Base-by-base conservation (phyloP, 2,329 filamentous ascomycete species). In the Claviceps maximensis region DNA sequence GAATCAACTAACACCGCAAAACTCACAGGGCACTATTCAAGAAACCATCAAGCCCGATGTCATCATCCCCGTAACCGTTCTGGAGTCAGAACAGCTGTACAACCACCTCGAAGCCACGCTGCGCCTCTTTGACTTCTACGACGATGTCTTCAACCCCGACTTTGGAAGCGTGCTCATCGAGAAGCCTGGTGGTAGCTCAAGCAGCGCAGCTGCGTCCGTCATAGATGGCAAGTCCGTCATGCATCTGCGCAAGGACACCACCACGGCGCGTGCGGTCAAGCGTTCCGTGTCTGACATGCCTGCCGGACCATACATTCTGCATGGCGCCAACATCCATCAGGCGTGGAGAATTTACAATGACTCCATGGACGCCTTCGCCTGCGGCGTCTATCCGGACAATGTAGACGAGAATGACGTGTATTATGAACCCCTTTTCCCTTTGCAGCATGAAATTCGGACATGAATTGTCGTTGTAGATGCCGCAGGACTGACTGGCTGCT, bases 281-380 rank as follows among this genome's bases (percentile, higher is more conserved):
- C 53, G 52, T 21, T 54, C 57, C 4, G 13, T 63, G 0, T 53
- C 53, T 0, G 54, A 63, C 8, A 53, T 72, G 23, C 67, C 69
- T 0, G 70, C 69, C 1, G 70, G 70, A 0, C 70, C 70, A 2
- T 72, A 72, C 52, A 70, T 72, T 25, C 58, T 72, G 1, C 65
- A 70, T 42, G 70, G 70, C 0, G 68, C 67, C 2, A 70, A 71
- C 12, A 58, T 72, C 1, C 64, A 72, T 38, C 69, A 70, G 47
- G 69, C 70, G 4, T 72, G 69, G 67, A 64, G 64, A 29, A 50
- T 72, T n/a, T 71, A 72, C 38, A 65, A 68, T 10, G 70, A 72
- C 49, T 58, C 62, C 0, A 52, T 66, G 4, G 64, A 63, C 2
- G 68, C 69, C 0, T 72, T 72, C 48, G 60, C 59, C 1, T 60